A percentile compares a stretch with the other conserved stretches of the same genome.
Conservation (phyloP, 78 protist genomes). For the Bodo saltans region DNA sequence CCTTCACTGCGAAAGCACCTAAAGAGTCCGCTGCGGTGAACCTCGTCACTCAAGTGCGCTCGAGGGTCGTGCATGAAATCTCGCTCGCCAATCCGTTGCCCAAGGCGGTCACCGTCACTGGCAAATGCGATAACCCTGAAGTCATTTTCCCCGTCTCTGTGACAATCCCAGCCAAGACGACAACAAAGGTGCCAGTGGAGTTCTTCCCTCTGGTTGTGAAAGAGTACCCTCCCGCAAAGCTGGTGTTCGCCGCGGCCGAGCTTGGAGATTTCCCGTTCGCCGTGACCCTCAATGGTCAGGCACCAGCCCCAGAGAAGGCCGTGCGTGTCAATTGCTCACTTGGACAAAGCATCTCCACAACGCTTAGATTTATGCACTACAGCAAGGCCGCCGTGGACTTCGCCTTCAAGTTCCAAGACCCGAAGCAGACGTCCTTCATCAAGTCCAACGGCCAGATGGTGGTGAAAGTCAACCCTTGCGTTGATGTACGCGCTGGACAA, state of each 20-base stretch:
- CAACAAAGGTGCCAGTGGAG: neutral
- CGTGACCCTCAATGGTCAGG: slow-evolving; percentile 21
- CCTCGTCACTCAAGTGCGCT: slow-evolving; percentile 51
- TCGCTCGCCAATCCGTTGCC: slow-evolving; percentile 56
- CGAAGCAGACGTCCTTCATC: slow-evolving; percentile 1
- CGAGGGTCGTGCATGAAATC: slow-evolving; percentile 28
- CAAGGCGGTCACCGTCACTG: neutral
- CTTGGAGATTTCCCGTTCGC: slow-evolving; percentile 51
- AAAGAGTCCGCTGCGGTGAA: neutral
- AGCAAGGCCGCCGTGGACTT: neutral
- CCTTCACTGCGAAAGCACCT: slow-evolving; percentile 30
- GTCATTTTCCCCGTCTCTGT: neutral
- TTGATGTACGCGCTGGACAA: slow-evolving; percentile 25
- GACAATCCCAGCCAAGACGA: neutral
- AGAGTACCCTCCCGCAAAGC: neutral
- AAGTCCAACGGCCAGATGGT: neutral
- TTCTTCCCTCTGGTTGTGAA: slow-evolving; percentile 50
- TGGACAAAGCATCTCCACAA: slow-evolving; percentile 27
- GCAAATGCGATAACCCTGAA: neutral
- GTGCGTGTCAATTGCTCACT: slow-evolving; percentile 36
- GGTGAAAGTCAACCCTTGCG: slow-evolving; percentile 1
- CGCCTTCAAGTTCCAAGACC: slow-evolving; percentile 17
- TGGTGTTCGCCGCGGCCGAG: slow-evolving; percentile 37
- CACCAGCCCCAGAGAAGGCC: slow-evolving; percentile 25
- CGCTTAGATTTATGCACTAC: neutral